These are phyloP conservation scores for Syncephalastrum contaminatum DNA, from an alignment of 371 early-diverging fungal genomes.

Conservation along the genomic window DNA sequence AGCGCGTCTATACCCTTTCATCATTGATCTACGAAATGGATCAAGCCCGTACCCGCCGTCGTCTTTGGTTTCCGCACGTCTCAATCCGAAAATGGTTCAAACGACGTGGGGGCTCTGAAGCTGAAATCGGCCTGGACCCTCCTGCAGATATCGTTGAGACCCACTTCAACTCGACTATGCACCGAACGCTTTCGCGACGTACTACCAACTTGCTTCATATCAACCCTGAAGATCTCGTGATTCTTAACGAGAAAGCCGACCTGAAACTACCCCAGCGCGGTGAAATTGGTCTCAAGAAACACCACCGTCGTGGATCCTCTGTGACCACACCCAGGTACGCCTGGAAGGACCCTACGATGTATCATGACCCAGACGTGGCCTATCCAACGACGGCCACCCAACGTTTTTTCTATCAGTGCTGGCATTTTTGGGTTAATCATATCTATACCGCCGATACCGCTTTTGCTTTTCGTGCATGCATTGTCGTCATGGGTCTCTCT, in stretches of 20 bases:
- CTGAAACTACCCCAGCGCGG: too few relatives aligned
- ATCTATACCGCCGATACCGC: conserved; percentile 36
- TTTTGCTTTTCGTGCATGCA: conserved; percentile 37
- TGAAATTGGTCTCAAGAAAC: too few relatives aligned
- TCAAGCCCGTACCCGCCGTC: conserved; percentile 18
- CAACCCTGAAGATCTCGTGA: too few relatives aligned
- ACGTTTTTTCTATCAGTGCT: conserved; percentile 26
- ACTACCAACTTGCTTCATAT: conserved; percentile 4
- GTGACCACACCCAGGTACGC: too few relatives aligned
- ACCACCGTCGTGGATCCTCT: too few relatives aligned
- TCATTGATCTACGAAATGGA: conserved; percentile 45
- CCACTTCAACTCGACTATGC: conserved; percentile 3
- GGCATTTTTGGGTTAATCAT: conserved; percentile 21
- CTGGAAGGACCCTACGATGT: conserved; percentile 9
- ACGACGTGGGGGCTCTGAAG: conserved; percentile 6
- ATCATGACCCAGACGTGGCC: conserved; percentile 47
- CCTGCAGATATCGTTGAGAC: conserved; percentile 16
- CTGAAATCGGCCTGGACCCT: conserved; percentile 22
- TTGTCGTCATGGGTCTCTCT: conserved; percentile 29
- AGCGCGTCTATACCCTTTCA: conserved; percentile 37
- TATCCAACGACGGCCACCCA: conserved; percentile 34
- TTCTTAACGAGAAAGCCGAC: too few relatives aligned
- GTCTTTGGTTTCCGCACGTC: conserved; percentile 33
- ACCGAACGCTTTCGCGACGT: conserved; percentile 11
- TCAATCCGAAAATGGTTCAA: conserved; percentile 22